A percentile compares a stretch with the other conserved stretches of the same genome.
These are phyloP conservation scores for Colletotrichum orchidophilum DNA, from an alignment of 2,329 filamentous ascomycete genomes.

Conservation along the genomic window DNA sequence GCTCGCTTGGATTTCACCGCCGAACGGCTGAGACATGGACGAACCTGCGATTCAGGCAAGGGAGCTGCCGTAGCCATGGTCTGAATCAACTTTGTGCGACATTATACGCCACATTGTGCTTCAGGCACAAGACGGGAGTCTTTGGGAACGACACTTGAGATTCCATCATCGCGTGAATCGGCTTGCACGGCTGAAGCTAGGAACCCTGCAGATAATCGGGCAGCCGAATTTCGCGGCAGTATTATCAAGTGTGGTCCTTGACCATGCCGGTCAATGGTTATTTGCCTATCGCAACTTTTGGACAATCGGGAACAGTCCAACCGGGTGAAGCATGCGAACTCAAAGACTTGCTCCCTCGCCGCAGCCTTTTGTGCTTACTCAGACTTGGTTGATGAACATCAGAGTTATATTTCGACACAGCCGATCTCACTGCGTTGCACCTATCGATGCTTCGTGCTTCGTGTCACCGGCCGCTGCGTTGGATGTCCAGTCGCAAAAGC, in stretches of 20 bases:
- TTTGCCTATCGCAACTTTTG: background rate
- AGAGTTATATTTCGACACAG: background rate
- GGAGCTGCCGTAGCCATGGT: background rate
- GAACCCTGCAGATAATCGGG: background rate
- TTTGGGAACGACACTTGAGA: background rate
- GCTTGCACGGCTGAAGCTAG: background rate
- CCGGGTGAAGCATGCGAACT: background rate
- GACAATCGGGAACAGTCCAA: background rate
- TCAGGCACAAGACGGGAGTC: background rate
- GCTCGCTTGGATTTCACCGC: slow-evolving; percentile 21
- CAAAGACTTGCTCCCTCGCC: background rate
- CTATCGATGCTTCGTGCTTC: background rate
- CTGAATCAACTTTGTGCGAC: background rate
- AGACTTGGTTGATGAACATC: background rate
- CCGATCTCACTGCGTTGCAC: background rate
- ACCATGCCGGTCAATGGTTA: background rate
- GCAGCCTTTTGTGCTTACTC: background rate
- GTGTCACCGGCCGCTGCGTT: background rate
- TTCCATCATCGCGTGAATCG: background rate
- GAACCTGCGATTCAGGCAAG: background rate
- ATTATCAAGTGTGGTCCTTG: background rate
- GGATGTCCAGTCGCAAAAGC: background rate
- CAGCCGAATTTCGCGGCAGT: too few species aligned
- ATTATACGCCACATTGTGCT: background rate
- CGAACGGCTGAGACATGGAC: slow-evolving; percentile 11